Percentiles rank a stretch among this genome's conserved stretches.
phyloP scores from a whole-genome alignment of 768 basidiomycete species.

The Harrya chromipes region DNA sequence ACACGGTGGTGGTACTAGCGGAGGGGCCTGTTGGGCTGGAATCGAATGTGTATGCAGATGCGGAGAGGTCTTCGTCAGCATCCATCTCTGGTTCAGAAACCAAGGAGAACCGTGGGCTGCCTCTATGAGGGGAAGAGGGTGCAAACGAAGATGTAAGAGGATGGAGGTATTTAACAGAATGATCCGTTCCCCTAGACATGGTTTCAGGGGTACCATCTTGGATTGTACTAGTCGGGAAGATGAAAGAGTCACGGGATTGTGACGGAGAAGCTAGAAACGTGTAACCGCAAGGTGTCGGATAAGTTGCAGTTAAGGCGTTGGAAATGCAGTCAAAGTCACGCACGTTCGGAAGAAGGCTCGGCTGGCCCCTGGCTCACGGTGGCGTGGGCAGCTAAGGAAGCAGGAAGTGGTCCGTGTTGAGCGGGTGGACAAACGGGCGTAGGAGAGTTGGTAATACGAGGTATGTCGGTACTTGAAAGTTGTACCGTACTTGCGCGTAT shows the following conservation, averaged over 20 bases:
- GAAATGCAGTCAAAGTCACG: slow-evolving; percentile 9
- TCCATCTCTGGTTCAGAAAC: slow-evolving; percentile 25
- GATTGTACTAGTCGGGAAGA: slow-evolving; percentile 34
- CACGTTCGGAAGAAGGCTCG: slow-evolving; percentile 25
- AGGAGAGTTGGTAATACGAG: slow-evolving; percentile 8
- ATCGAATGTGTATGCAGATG: slow-evolving; percentile 30
- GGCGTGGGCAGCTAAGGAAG: slow-evolving; percentile 15
- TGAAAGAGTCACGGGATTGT: slow-evolving; percentile 36
- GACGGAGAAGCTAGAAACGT: slow-evolving; percentile 25
- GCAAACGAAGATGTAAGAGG: slow-evolving; percentile 24
- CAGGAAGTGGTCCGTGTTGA: not conserved
- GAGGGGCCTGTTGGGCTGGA: slow-evolving; percentile 13
- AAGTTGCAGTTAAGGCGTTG: slow-evolving; percentile 11
- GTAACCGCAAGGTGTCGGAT: slow-evolving; percentile 6
- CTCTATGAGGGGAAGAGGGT: slow-evolving; percentile 20
- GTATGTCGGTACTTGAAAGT: slow-evolving; percentile 49
- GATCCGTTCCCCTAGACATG: slow-evolving; percentile 13
- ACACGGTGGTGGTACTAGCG: slow-evolving; percentile 1
- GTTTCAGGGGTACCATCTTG: slow-evolving; percentile 26
- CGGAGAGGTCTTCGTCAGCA: slow-evolving; percentile 22
- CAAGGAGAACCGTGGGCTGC: slow-evolving; percentile 24
- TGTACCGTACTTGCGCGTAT: slow-evolving; percentile 68
- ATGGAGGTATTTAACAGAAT: slow-evolving; percentile 17
- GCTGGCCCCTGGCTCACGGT: slow-evolving; percentile 7
- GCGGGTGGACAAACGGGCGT: slow-evolving; percentile 1